These are phyloP conservation scores for Strobilomyces echinocephalus DNA, from an alignment of 768 basidiomycete genomes.

Conservation along the genomic window DNA sequence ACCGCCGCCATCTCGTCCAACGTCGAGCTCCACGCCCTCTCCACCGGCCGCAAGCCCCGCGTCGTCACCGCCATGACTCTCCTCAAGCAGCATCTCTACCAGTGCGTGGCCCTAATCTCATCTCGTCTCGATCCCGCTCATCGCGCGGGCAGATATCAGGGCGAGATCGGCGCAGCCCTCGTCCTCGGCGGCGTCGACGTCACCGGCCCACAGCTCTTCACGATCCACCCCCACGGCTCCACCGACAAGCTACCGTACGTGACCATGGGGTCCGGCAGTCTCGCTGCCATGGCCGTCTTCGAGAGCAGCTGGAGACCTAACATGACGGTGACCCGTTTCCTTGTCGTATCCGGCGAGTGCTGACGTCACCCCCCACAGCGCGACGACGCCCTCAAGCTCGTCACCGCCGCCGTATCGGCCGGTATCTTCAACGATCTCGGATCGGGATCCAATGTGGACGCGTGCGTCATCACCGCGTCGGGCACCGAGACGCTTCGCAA, in stretches of 20 bases:
- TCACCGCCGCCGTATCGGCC: conserved; percentile 81
- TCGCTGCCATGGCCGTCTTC: conserved; percentile 98
- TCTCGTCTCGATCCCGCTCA: not conserved
- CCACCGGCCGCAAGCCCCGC: conserved; percentile 85
- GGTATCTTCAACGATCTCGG: conserved; percentile 99
- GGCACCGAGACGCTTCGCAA: conserved; percentile 92
- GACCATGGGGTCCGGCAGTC: conserved; percentile 94
- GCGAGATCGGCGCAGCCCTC: conserved; percentile 90
- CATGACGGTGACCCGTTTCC: conserved; percentile 57
- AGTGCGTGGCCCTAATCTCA: conserved; percentile 51
- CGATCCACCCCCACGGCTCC: conserved; percentile 92
- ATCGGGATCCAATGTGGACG: conserved; percentile 97
- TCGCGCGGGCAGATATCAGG: conserved; percentile 67
- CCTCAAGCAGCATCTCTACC: conserved; percentile 93
- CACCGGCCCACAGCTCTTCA: conserved; percentile 93
- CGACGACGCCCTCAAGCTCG: conserved; percentile 74
- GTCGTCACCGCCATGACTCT: conserved; percentile 99
- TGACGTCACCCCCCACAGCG: conserved; percentile 43
- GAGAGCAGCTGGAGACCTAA: conserved; percentile 79
- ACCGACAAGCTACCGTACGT: conserved; percentile 99
- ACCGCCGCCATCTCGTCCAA: conserved; percentile 95
- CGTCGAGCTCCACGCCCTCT: conserved; percentile 88
- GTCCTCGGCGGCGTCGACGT: conserved; percentile 96
- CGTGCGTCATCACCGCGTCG: conserved; percentile 85
- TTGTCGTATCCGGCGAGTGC: not conserved